Conservation (phyloP, 768 basidiomycete species). For the Rossbeevera mucosa region DNA sequence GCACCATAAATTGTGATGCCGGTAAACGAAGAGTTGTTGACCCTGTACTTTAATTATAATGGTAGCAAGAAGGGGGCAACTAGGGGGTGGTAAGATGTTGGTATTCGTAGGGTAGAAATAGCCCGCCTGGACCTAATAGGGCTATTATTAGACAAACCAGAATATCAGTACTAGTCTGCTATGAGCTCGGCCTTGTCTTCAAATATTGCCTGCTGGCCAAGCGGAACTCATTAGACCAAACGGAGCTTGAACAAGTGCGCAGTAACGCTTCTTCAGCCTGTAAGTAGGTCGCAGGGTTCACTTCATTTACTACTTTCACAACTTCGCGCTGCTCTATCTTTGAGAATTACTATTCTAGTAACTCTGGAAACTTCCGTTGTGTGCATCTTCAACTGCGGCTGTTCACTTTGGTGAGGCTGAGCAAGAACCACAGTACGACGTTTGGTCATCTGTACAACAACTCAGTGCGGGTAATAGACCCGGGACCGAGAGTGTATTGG, state of each 20-base stretch:
- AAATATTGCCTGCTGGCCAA: background rate
- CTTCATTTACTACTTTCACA: background rate
- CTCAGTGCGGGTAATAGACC: background rate
- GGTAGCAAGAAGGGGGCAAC: background rate
- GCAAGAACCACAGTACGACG: background rate
- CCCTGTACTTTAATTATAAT: background rate
- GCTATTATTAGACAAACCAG: no score
- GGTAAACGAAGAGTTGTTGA: background rate
- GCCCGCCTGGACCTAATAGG: background rate
- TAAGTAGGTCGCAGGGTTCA: background rate
- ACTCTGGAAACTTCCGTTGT: background rate
- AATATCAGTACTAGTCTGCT: no score
- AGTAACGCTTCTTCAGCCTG: background rate
- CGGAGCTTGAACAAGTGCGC: background rate
- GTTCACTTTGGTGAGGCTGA: background rate
- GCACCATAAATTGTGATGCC: background rate
- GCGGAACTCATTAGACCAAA: background rate
- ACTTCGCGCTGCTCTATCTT: background rate
- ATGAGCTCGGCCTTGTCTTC: no score
- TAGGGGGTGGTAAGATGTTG: background rate
- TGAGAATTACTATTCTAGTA: background rate
- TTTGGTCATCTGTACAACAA: background rate
- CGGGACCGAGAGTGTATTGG: background rate
- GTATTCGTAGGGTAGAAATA: background rate
- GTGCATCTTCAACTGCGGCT: background rate